Evolutionary conservation across 148 eudicot genomes (phyloP).

Genomic region (Arbutus unedo): DNA sequence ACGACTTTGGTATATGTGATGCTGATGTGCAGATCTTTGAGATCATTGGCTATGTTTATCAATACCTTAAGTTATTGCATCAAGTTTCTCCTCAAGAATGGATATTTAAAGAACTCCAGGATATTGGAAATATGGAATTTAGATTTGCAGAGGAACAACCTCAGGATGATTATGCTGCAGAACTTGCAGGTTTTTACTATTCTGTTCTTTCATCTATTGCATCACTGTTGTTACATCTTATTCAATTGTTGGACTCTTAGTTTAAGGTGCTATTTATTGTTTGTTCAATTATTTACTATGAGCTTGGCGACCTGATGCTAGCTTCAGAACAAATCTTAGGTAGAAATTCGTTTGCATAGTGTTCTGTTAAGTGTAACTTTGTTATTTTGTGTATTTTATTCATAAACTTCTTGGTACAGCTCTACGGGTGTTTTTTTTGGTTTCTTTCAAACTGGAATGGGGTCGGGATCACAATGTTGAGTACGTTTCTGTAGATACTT

Average conservation of each 20-base stretch:
- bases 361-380: background rate
- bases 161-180: conserved; percentile 97
- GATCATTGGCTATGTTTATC: conserved; percentile 79
- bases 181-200: conserved; percentile 70
- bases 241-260: conserved; percentile 4
- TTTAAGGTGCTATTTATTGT: background rate
- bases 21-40: conserved; percentile 56
- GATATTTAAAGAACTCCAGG: conserved; percentile 95
- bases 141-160: conserved; percentile 95
- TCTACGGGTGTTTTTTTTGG: background rate
- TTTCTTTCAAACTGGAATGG: conserved; percentile 4
- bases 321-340: background rate
- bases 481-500: too few species aligned
- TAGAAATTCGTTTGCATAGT: background rate
- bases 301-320: background rate
- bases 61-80: conserved; percentile 76
- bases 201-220: conserved; percentile 7
- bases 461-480: background rate
- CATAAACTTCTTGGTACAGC: background rate
- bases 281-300: background rate
- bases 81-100: conserved; percentile 83
- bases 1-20: conserved; percentile 10
- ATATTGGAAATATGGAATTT: conserved; percentile 89
- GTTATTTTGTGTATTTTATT: background rate
- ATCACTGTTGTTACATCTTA: background rate